Conservation (phyloP, 371 early-diverging fungal species). For the Rhizopus arrhizus region DNA sequence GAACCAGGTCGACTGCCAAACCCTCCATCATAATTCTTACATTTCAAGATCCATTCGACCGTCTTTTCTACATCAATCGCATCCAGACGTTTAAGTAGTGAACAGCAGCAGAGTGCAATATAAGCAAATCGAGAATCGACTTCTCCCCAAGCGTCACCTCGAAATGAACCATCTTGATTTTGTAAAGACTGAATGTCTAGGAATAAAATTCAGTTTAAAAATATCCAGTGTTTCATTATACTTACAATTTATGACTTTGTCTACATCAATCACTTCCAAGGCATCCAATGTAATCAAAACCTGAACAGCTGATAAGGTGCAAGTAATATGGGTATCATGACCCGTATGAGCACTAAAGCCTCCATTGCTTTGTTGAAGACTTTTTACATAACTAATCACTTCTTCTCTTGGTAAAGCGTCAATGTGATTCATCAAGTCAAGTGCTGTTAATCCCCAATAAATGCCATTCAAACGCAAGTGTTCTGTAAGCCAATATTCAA, state of each 20-base stretch:
- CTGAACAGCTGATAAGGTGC: slow-evolving; percentile 95
- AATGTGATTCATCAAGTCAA: slow-evolving; percentile 71
- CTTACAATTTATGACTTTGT: slow-evolving; percentile 74
- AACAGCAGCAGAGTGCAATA: slow-evolving; percentile 78
- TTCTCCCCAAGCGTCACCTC: slow-evolving; percentile 94
- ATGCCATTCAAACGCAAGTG: slow-evolving; percentile 91
- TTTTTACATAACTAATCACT: slow-evolving; percentile 76
- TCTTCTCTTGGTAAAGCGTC: slow-evolving; percentile 73
- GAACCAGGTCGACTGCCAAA: slow-evolving; percentile 92
- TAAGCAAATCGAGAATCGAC: slow-evolving; percentile 95
- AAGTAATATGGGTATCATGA: slow-evolving; percentile 92
- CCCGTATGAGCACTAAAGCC: slow-evolving; percentile 91
- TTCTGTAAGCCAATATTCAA: slow-evolving; percentile 93
- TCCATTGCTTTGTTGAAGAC: slow-evolving; percentile 81
- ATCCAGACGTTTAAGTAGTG: slow-evolving; percentile 75
- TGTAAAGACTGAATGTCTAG: slow-evolving; percentile 62
- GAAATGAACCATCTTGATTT: slow-evolving; percentile 79
- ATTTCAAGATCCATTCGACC: slow-evolving; percentile 75
- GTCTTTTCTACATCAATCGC: slow-evolving; percentile 73
- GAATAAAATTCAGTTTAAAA: neutral
- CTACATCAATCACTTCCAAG: slow-evolving; percentile 70
- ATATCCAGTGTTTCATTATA: neutral
- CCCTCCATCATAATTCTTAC: slow-evolving; percentile 97
- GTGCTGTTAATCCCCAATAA: slow-evolving; percentile 93
- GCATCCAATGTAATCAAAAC: slow-evolving; percentile 84